Evolutionary conservation across 1,284 basidiomycete genomes (phyloP).

Genomic region (Flammula alnicola): DNA sequence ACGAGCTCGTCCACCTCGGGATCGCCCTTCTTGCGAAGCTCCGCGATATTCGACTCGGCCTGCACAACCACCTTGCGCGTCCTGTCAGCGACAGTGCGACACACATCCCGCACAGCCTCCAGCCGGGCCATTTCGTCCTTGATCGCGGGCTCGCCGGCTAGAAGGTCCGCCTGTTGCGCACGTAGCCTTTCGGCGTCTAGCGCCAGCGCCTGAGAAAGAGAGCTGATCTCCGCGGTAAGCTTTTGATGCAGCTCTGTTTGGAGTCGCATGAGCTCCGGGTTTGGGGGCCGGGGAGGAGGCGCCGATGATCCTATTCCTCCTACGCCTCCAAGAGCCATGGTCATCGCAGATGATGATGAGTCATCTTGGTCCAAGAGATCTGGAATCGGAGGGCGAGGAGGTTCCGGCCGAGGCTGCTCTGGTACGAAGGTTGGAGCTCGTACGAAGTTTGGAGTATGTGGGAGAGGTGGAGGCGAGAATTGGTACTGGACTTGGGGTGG

Average conservation of each 20-base stretch:
- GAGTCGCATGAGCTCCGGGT: constrained; percentile 85
- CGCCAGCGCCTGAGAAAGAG: constrained; percentile 67
- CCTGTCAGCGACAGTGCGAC: constrained; percentile 75
- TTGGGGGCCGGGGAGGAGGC: constrained; percentile 85
- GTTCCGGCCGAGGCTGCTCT: constrained; percentile 23
- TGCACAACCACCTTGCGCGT: constrained; percentile 64
- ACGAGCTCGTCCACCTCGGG: constrained; percentile 92
- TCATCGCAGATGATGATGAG: constrained; percentile 11
- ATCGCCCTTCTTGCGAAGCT: constrained; percentile 76
- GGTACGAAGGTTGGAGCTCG: constrained; percentile 9
- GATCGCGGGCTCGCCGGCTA: constrained; percentile 90
- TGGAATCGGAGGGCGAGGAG: constrained; percentile 38
- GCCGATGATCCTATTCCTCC: constrained; percentile 23
- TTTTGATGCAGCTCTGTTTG: constrained; percentile 83
- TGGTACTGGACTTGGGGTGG: constrained; percentile 12
- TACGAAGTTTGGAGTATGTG: constrained; percentile 9
- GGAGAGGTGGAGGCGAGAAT: constrained; percentile 8
- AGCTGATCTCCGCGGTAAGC: constrained; percentile 70
- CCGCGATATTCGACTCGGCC: constrained; percentile 70
- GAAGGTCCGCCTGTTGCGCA: constrained; percentile 82
- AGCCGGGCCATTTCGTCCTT: constrained; percentile 95
- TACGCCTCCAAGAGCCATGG: too few species aligned
- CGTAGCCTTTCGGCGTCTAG: constrained; percentile 78
- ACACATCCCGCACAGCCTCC: constrained; percentile 93
- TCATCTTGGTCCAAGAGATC: constrained; percentile 59